Evolutionary conservation across 495 filamentous ascomycete species (phyloP), one percentile per base, ranked within the genome.

Genomic region (Apiosordaria backusii): DNA sequence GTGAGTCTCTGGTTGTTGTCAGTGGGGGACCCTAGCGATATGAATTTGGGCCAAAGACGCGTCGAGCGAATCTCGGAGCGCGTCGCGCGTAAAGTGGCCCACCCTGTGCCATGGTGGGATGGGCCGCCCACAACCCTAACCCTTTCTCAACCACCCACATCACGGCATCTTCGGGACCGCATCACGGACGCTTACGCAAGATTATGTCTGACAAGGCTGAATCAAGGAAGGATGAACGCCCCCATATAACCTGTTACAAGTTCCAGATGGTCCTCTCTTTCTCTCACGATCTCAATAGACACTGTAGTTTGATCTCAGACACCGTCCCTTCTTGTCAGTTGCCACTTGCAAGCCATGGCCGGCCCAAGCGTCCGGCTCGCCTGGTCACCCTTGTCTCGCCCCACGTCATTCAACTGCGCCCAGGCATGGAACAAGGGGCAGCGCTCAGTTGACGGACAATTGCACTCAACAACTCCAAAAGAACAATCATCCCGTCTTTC

Each of bases 61-160:
- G 64, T 64, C 61, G 64, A 63, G 64, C 16, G 55, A 13, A 25
- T 3, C 4, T 1, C 0, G 4, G 2, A 61, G n/a, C 67, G 60
- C 50, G 64, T 66, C 19, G 26, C 67, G 64, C 64, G 64, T 66
- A 61, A 69, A 66, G 60, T 69, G 64, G 35, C 26, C n/a, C 19
- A 9, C 53, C 53, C 9, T 24, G 21, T 1, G 18, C 4, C 6
- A 18, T 19, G 4, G 4, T 15, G 50, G 22, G 21, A 45, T 50
- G 1, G 45, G 6, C 3, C 7, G 50, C 60, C 50, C 62, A 57
- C 57, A 61, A 68, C 61, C 58, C 58, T 35, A 23, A 19, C 21
- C 25, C 18, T n/a, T n/a, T n/a, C n/a, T n/a, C n/a, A n/a, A 3
- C 25, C 58, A 45, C 35, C 10, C 16, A 45, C 35, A 45, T 45